Conservation (phyloP, 176 grass and related monocot genomes). For the Poa annua region DNA sequence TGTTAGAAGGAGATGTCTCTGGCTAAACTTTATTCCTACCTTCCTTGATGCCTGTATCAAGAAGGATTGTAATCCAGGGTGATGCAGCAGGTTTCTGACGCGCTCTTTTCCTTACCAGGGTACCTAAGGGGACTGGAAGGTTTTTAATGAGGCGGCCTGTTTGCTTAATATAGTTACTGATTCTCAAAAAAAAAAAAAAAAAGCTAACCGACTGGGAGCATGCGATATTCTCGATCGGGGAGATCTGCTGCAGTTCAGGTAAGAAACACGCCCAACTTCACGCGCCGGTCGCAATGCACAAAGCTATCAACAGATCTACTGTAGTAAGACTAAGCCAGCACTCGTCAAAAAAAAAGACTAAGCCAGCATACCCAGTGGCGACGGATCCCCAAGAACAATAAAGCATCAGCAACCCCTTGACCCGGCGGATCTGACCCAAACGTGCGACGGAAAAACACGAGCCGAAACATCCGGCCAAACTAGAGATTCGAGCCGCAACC, state of each 20-base stretch:
- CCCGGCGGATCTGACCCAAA: constrained; percentile 42
- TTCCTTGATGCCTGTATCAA: no score
- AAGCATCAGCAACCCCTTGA: constrained; percentile 1
- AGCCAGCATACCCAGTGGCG: not conserved
- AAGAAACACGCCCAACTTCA: not conserved
- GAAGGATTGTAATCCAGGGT: no score
- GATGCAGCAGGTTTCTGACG: no score
- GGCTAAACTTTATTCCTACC: no score
- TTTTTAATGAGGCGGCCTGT: no score
- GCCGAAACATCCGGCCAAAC: not conserved
- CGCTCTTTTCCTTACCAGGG: no score
- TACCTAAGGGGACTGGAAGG: no score
- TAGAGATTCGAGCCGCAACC: not conserved
- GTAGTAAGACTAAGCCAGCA: not conserved
- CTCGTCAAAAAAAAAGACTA: no score
- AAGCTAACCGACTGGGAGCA: constrained; percentile 19
- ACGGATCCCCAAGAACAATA: constrained; percentile 25
- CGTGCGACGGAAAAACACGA: not conserved
- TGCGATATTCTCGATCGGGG: not conserved
- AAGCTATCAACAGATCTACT: constrained; percentile 35
- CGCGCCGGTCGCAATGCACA: not conserved
- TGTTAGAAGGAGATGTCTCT: no score
- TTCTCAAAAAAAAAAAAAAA: no score
- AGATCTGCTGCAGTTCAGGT: constrained; percentile 28
- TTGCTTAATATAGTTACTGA: no score